phyloP scores from a whole-genome alignment of 2,329 filamentous ascomycete species.

The Epichloe gansuensis region DNA sequence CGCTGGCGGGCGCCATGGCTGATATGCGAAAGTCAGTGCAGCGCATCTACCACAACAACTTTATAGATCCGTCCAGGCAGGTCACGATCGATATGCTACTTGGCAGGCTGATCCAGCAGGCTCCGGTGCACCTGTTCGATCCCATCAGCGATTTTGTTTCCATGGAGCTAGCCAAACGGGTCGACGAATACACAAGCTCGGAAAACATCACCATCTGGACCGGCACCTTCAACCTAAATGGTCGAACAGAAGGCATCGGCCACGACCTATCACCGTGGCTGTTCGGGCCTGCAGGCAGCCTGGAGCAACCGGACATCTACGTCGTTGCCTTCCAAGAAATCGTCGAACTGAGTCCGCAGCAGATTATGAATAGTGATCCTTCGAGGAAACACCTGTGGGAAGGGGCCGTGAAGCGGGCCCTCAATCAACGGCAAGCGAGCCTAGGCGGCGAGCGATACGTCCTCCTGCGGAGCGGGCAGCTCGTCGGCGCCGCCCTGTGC shows the following conservation, averaged over 20 bases:
- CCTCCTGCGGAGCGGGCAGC: constrained; percentile 77
- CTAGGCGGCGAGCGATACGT: constrained; percentile 71
- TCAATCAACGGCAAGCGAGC: constrained; percentile 59
- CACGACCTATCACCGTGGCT: constrained; percentile 81
- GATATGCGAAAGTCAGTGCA: constrained; percentile 92
- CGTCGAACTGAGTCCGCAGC: constrained; percentile 91
- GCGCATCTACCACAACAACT: constrained; percentile 93
- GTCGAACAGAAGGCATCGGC: constrained; percentile 63
- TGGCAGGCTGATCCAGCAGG: constrained; percentile 72
- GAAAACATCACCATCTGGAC: constrained; percentile 69
- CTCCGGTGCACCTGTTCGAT: constrained; percentile 76
- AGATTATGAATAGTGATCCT: constrained; percentile 98
- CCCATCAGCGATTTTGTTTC: constrained; percentile 88
- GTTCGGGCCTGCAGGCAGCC: constrained; percentile 46
- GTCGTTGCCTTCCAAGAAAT: constrained; percentile 96
- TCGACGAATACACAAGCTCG: constrained; percentile 62
- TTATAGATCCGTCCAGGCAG: constrained; percentile 83
- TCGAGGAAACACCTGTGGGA: constrained; percentile 80
- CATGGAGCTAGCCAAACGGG: constrained; percentile 56
- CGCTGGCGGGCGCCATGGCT: constrained; percentile 81
- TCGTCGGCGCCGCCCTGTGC: constrained; percentile 86
- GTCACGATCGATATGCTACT: constrained; percentile 91
- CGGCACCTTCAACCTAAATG: constrained; percentile 93
- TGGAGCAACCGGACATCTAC: constrained; percentile 68
- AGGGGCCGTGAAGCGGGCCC: constrained; percentile 58